A percentile compares a stretch with the other conserved stretches of the same genome.
Conservation (phyloP, 352 stramenopile genomes). For the Salisapilia sapeloensis region DNA sequence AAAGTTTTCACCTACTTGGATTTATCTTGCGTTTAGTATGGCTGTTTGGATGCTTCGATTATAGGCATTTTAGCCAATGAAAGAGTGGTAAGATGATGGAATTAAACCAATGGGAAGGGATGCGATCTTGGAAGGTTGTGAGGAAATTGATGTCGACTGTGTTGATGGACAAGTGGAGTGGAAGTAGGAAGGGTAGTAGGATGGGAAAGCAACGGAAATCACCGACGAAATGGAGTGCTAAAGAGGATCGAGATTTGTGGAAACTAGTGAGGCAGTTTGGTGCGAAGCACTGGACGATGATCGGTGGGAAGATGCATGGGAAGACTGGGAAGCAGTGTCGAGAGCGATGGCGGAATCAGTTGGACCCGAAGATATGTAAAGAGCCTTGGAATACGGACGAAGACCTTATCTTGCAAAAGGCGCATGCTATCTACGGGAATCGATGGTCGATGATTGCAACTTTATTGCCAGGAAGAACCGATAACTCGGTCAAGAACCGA, state of each 20-base stretch:
- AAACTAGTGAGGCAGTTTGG: constrained; percentile 84
- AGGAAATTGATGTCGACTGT: constrained; percentile 1
- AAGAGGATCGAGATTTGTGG: constrained; percentile 82
- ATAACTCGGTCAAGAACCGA: constrained; percentile 89
- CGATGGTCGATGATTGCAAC: constrained; percentile 86
- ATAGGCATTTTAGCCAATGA: no score
- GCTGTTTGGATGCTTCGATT: no score
- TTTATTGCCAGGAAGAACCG: constrained; percentile 67
- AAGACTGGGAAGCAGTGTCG: constrained; percentile 90
- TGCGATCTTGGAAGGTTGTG: no score
- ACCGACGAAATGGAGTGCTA: constrained; percentile 74
- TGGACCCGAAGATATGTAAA: constrained; percentile 88
- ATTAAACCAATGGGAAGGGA: no score
- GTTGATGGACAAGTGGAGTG: no score
- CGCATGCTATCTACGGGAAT: constrained; percentile 75
- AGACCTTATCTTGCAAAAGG: constrained; percentile 50
- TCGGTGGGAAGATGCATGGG: constrained; percentile 91
- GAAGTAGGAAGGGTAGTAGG: no score
- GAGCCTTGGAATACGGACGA: constrained; percentile 85
- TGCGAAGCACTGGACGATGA: constrained; percentile 94
- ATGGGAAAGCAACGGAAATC: constrained; percentile 71
- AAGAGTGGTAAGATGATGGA: no score
- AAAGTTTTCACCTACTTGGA: no score
- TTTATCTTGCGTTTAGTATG: no score
- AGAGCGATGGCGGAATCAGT: constrained; percentile 90